Percentiles rank a stretch among this genome's conserved stretches.
Evolutionary conservation across 2,329 filamentous ascomycete genomes (phyloP).

Genomic region (Phyllosticta citrichinensis): DNA sequence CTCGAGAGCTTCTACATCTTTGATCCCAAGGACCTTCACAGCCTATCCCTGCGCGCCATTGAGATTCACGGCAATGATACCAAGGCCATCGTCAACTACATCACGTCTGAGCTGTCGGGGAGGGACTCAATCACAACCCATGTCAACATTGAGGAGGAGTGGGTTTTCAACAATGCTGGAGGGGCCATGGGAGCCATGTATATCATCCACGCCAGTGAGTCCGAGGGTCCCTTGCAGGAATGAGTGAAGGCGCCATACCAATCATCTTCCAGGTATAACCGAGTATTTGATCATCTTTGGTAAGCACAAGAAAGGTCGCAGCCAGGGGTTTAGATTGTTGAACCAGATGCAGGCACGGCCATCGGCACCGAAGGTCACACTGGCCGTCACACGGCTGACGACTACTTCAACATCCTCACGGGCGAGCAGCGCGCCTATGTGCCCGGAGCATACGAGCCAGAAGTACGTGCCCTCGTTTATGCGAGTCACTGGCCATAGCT

Average conservation of each 20-base stretch:
- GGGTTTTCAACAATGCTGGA: slow-evolving; percentile 87
- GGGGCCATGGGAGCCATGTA: slow-evolving; percentile 91
- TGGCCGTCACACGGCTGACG: slow-evolving; percentile 81
- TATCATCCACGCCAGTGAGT: slow-evolving; percentile 72
- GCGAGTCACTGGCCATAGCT: not conserved
- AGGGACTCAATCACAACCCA: slow-evolving; percentile 24
- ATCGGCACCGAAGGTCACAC: slow-evolving; percentile 81
- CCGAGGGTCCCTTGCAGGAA: not conserved
- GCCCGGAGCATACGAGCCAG: slow-evolving; percentile 55
- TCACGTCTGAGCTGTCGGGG: slow-evolving; percentile 54
- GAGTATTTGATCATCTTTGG: slow-evolving; percentile 85
- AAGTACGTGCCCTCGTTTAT: slow-evolving; percentile 24
- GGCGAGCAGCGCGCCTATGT: slow-evolving; percentile 70
- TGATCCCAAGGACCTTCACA: slow-evolving; percentile 55
- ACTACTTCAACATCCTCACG: slow-evolving; percentile 85
- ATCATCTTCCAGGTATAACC: slow-evolving; percentile 51
- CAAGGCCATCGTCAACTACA: slow-evolving; percentile 54
- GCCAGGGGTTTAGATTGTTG: not conserved
- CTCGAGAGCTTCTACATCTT: slow-evolving; percentile 60
- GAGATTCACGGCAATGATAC: slow-evolving; percentile 67
- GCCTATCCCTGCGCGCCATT: slow-evolving; percentile 57
- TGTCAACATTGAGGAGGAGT: slow-evolving; percentile 65
- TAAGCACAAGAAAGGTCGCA: not conserved
- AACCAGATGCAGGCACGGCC: slow-evolving; percentile 44
- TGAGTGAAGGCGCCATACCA: not conserved